Evolutionary conservation across 371 early-diverging fungal genomes (phyloP).

Genomic region (Mucor mucedo): DNA sequence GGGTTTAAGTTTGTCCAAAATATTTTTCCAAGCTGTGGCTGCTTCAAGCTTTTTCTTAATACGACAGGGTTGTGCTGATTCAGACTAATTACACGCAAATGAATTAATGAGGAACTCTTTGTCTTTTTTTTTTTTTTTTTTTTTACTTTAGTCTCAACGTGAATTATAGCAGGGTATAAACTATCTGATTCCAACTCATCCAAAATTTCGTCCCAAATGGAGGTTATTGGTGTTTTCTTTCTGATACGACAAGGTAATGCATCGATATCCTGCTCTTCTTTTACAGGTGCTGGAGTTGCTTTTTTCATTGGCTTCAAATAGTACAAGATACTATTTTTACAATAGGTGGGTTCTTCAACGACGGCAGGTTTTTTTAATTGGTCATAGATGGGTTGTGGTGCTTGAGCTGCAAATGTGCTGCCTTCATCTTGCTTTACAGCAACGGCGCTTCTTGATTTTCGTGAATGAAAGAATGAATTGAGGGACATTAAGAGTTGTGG

Average conservation of each 20-base stretch:
- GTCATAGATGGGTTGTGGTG: constrained; percentile 15
- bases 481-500: constrained; percentile 5
- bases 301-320: constrained; percentile 9
- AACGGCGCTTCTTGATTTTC: constrained; percentile 6
- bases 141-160: not conserved
- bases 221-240: too few species aligned
- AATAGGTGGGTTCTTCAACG: not conserved
- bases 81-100: not conserved
- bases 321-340: constrained; percentile 7
- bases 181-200: too few species aligned
- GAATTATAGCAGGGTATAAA: too few species aligned
- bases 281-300: not conserved
- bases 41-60: constrained; percentile 1
- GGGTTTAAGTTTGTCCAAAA: constrained; percentile 11
- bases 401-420: constrained; percentile 3
- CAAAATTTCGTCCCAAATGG: too few species aligned
- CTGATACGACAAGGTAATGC: too few species aligned
- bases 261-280: too few species aligned
- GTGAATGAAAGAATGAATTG: constrained; percentile 12
- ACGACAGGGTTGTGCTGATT: not conserved
- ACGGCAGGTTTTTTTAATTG: not conserved
- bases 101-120: too few species aligned
- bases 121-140: not conserved
- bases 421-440: not conserved
- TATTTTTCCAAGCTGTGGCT: constrained; percentile 3